Conservation (phyloP, 1,284 basidiomycete species). For the Golubevia sp. region DNA sequence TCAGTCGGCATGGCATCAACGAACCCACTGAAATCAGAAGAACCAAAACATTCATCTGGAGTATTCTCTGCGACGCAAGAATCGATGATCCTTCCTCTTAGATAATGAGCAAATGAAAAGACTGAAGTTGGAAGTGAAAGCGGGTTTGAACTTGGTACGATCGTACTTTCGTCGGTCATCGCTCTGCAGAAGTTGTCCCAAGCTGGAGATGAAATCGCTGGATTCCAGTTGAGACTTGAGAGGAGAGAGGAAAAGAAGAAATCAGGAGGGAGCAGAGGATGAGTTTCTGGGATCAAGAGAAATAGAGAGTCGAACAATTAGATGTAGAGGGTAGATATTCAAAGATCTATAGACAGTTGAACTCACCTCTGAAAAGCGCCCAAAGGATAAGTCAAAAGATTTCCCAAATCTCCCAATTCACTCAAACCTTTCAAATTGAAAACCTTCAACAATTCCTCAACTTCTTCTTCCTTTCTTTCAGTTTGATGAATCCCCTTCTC, state of each 20-base stretch:
- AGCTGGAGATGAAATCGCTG: constrained; percentile 15
- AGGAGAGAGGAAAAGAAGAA: not conserved
- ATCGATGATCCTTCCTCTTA: not conserved
- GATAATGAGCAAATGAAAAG: not conserved
- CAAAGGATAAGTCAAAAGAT: constrained; percentile 38
- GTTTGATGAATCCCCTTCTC: constrained; percentile 28
- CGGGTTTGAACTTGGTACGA: not conserved
- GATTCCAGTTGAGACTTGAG: constrained; percentile 41
- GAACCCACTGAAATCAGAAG: constrained; percentile 26
- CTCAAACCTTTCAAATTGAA: constrained; percentile 33
- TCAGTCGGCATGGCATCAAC: constrained; percentile 14
- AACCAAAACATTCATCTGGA: constrained; percentile 30
- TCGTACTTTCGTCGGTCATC: not conserved
- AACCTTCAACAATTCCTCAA: constrained; percentile 23
- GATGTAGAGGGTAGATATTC: too few relatives aligned
- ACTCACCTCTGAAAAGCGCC: constrained; percentile 34
- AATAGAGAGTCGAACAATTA: too few relatives aligned
- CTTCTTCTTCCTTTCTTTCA: constrained; percentile 20
- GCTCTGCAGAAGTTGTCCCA: constrained; percentile 10
- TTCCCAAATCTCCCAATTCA: constrained; percentile 38
- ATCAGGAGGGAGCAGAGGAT: not conserved
- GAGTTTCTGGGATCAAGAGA: too few relatives aligned
- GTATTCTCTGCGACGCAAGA: constrained; percentile 1
- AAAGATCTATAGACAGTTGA: too few relatives aligned
- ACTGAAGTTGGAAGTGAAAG: not conserved